Evolutionary conservation across 140 eudicot genomes (phyloP).

Genomic region (Stevia rebaudiana): DNA sequence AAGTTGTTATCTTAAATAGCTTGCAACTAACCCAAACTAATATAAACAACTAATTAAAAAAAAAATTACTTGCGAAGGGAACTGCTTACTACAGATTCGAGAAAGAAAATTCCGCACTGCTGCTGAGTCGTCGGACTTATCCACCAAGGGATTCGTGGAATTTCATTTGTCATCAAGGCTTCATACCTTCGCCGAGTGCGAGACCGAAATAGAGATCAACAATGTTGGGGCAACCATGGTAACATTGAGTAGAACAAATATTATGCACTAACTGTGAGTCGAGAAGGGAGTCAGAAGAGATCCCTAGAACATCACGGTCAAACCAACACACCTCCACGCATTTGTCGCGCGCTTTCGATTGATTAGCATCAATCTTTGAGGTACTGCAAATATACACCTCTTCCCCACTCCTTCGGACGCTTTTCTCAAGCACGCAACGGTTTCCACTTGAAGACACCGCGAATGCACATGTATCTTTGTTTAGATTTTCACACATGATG

Average conservation of each 20-base stretch:
- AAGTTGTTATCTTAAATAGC: too few relatives aligned
- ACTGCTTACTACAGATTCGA: too few relatives aligned
- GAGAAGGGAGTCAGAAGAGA: slow-evolving; percentile 75
- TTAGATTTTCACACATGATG: slow-evolving; percentile 57
- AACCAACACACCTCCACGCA: slow-evolving; percentile 74
- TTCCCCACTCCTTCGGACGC: slow-evolving; percentile 44
- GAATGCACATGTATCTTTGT: slow-evolving; percentile 70
- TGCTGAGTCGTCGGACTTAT: too few relatives aligned
- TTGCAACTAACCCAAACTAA: too few relatives aligned
- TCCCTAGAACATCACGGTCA: slow-evolving; percentile 65
- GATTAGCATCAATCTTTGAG: slow-evolving; percentile 62
- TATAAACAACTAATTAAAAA: too few relatives aligned
- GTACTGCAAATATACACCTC: slow-evolving; percentile 56
- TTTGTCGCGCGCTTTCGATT: slow-evolving; percentile 54
- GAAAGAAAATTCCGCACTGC: too few relatives aligned
- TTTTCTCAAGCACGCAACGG: slow-evolving; percentile 83
- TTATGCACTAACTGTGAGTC: slow-evolving; percentile 52
- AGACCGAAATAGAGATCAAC: slow-evolving; percentile 83
- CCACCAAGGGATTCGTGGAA: too few relatives aligned
- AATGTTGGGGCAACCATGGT: slow-evolving; percentile 66
- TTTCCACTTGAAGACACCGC: slow-evolving; percentile 77
- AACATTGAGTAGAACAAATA: slow-evolving; percentile 71
- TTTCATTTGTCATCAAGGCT: too few relatives aligned
- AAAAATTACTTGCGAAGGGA: too few relatives aligned
- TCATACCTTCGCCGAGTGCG: slow-evolving; percentile 78